Evolutionary conservation across 2,329 filamentous ascomycete species (phyloP).

Genomic region (Calycina herbarum): DNA sequence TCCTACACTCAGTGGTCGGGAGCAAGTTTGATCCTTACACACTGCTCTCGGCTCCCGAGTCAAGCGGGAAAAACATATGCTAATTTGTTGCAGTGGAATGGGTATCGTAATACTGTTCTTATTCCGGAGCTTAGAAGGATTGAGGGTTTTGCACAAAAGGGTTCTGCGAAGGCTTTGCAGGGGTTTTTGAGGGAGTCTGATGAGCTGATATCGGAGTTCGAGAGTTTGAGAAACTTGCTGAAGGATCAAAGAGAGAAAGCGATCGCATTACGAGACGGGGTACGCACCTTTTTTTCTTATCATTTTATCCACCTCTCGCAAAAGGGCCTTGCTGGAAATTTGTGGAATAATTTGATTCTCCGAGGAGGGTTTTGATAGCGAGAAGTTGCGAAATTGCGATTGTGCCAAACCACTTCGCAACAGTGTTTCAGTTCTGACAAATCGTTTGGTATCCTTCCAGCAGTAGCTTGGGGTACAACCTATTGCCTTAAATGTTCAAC

Average conservation of each 20-base stretch:
- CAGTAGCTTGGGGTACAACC: not conserved
- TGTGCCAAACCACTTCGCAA: no score
- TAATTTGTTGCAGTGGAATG: constrained; percentile 1
- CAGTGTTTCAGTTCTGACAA: no score
- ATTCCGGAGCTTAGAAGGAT: not conserved
- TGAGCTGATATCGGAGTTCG: constrained; percentile 12
- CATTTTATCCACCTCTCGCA: not conserved
- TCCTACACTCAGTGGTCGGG: no score
- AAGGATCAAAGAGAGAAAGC: constrained; percentile 14
- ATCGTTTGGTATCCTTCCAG: not conserved
- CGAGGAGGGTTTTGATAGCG: no score
- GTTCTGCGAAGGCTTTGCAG: not conserved
- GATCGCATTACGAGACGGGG: constrained; percentile 17
- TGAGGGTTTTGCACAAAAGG: not conserved
- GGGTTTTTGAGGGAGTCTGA: not conserved
- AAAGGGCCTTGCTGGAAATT: no score
- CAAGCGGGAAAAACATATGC: no score
- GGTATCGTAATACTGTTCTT: not conserved
- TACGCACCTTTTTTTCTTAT: constrained; percentile 2
- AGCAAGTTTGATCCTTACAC: no score
- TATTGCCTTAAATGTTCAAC: not conserved
- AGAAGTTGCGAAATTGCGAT: no score
- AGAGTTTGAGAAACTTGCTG: constrained; percentile 10
- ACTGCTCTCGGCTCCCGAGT: no score
- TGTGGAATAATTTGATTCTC: no score